Evolutionary conservation across 495 filamentous ascomycete species (phyloP).

Genomic region (Stereocaulon alpinum): DNA sequence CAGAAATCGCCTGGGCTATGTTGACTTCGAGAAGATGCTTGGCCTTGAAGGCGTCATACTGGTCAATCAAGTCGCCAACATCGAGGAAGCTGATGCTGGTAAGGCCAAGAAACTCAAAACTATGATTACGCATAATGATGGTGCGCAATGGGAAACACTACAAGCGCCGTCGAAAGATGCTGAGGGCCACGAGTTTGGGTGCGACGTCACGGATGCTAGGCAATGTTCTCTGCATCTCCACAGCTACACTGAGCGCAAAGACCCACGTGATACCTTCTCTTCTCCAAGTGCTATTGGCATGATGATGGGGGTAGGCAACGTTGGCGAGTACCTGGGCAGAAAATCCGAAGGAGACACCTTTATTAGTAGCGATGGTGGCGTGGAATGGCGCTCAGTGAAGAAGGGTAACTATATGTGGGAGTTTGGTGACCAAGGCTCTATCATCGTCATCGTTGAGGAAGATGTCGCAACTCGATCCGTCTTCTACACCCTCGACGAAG

Average conservation of each 20-base stretch:
- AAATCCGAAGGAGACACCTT: conserved; percentile 56
- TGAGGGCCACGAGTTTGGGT: conserved; percentile 58
- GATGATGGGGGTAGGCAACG: conserved; percentile 86
- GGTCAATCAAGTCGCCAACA: conserved; percentile 74
- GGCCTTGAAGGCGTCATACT: conserved; percentile 82
- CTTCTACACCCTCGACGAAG: conserved; percentile 71
- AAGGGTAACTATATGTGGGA: conserved; percentile 87
- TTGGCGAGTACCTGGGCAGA: conserved; percentile 55
- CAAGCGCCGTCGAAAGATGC: conserved; percentile 56
- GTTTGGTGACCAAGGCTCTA: conserved; percentile 84
- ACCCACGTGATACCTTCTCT: conserved; percentile 72
- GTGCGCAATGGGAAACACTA: conserved; percentile 70
- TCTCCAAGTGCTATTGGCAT: conserved; percentile 82
- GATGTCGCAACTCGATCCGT: conserved; percentile 53
- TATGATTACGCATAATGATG: conserved; percentile 93
- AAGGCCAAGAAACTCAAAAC: conserved; percentile 71
- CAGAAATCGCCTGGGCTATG: conserved; percentile 60
- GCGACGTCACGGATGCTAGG: conserved; percentile 45
- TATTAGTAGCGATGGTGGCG: conserved; percentile 78
- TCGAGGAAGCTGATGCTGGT: conserved; percentile 47
- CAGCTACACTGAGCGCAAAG: conserved; percentile 79
- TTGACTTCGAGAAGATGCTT: conserved; percentile 93
- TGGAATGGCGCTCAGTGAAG: conserved; percentile 73
- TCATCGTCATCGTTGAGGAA: conserved; percentile 73
- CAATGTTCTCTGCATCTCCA: conserved; percentile 85